Evolutionary conservation across 2,329 filamentous ascomycete species (phyloP).

Genomic region (Nemania sp.): DNA sequence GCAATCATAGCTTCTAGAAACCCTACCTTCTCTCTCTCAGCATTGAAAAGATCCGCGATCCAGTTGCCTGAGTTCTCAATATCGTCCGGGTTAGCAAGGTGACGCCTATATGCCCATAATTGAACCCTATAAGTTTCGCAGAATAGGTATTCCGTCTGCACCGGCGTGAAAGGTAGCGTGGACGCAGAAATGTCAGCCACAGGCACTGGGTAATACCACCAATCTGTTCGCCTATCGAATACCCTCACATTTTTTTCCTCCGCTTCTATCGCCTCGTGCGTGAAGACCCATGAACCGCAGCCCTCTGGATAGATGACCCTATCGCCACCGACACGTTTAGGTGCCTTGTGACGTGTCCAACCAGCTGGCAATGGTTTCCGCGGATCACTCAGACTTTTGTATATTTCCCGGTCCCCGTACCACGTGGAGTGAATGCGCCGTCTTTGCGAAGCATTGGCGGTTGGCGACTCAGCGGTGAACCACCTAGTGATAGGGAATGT

Average conservation of each 20-base stretch:
- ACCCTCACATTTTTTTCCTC: background rate
- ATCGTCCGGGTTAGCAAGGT: background rate
- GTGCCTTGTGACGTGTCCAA: background rate
- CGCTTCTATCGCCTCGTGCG: background rate
- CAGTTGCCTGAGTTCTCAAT: background rate
- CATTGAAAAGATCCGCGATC: background rate
- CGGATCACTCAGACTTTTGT: background rate
- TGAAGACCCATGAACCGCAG: background rate
- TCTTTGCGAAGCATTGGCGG: background rate
- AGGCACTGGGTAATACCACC: background rate
- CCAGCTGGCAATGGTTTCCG: background rate
- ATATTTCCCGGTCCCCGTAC: background rate
- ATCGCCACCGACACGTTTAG: background rate
- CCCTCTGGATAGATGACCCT: background rate
- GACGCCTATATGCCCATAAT: background rate
- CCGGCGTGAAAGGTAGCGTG: background rate
- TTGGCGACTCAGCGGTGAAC: background rate
- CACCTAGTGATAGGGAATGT: background rate
- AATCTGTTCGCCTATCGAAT: background rate
- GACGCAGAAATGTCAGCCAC: background rate
- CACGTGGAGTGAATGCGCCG: background rate
- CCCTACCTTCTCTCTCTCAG: background rate
- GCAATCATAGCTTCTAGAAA: background rate
- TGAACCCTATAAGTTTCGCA: background rate
- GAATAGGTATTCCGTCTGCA: constrained; percentile 6